A percentile compares a stretch with the other conserved stretches of the same genome.
Conservation (phyloP, 1,139 yeast genomes). For the Candida albicans region DNA sequence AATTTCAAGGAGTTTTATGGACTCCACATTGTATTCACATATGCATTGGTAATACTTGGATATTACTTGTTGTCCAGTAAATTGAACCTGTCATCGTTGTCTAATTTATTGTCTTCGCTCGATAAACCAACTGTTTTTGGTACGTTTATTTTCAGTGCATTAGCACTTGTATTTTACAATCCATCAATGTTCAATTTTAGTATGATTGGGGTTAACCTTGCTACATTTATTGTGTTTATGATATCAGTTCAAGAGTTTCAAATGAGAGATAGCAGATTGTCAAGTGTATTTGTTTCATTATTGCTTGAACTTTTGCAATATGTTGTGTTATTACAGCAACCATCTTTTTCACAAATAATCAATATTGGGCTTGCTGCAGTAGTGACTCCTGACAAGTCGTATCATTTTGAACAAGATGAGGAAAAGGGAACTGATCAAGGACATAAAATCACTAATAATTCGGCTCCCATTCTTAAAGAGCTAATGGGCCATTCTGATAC, state of each 20-base stretch:
- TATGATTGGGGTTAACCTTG: slow-evolving; percentile 26
- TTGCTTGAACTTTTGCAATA: slow-evolving; percentile 23
- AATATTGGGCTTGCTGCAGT: slow-evolving; percentile 8
- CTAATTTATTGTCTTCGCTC: slow-evolving; percentile 5
- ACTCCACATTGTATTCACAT: slow-evolving; percentile 7
- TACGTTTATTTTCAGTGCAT: neutral
- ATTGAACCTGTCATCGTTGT: slow-evolving; percentile 5
- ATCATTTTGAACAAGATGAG: slow-evolving; percentile 2
- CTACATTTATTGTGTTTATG: slow-evolving; percentile 24
- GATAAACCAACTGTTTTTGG: slow-evolving; percentile 6
- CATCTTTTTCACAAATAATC: slow-evolving; percentile 4
- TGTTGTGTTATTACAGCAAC: slow-evolving; percentile 18
- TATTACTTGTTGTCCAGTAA: slow-evolving; percentile 6
- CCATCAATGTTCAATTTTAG: slow-evolving; percentile 16
- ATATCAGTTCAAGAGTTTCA: slow-evolving; percentile 27
- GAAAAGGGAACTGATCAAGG: neutral
- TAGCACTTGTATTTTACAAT: slow-evolving; percentile 4
- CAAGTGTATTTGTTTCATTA: slow-evolving; percentile 21
- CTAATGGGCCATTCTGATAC: slow-evolving; percentile 70
- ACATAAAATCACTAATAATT: slow-evolving; percentile 1
- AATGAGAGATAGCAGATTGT: slow-evolving; percentile 18
- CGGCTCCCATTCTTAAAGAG: slow-evolving; percentile 29
- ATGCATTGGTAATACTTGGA: slow-evolving; percentile 12
- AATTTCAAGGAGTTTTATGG: slow-evolving; percentile 8
- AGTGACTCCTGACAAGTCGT: slow-evolving; percentile 11